Percentiles rank a stretch among this genome's conserved stretches.
Conservation (phyloP, 148 eudicot genomes). For the Nepenthes mirabilis region DNA sequence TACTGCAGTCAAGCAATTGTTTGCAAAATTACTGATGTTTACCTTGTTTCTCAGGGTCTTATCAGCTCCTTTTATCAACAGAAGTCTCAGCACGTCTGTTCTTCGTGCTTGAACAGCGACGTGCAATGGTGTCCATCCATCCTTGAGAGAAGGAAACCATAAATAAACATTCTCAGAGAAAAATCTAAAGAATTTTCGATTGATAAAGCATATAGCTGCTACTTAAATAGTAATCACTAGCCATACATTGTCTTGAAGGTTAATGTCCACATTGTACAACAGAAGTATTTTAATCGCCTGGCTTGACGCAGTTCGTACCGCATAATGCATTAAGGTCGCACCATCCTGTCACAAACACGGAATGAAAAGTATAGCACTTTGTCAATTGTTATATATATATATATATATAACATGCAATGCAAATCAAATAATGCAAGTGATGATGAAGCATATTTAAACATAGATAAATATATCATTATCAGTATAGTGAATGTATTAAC, state of each 20-base stretch:
- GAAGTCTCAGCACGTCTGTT: constrained; percentile 87
- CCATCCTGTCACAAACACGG: constrained; percentile 48
- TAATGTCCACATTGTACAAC: constrained; percentile 76
- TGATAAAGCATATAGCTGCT: too few species aligned
- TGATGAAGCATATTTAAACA: too few species aligned
- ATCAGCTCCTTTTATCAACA: constrained; percentile 82
- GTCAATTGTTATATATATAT: too few species aligned
- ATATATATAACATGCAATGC: too few species aligned
- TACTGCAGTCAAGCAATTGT: too few species aligned
- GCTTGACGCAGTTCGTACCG: constrained; percentile 66
- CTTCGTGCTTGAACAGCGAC: constrained; percentile 90
- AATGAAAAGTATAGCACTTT: neutral
- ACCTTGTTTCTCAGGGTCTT: constrained; percentile 61
- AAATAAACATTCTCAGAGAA: neutral
- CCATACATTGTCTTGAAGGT: constrained; percentile 74
- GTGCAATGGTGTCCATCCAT: constrained; percentile 96
- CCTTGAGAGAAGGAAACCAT: constrained; percentile 26
- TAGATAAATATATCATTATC: too few species aligned
- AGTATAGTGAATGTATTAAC: too few species aligned
- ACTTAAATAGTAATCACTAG: neutral
- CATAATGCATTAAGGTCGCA: constrained; percentile 92
- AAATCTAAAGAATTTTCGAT: too few species aligned
- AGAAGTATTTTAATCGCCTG: constrained; percentile 69
- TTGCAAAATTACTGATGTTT: constrained; percentile 3
- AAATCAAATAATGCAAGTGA: too few species aligned